Evolutionary conservation across 331 rosid genomes (phyloP).

Genomic region (Dryas integrifolia): DNA sequence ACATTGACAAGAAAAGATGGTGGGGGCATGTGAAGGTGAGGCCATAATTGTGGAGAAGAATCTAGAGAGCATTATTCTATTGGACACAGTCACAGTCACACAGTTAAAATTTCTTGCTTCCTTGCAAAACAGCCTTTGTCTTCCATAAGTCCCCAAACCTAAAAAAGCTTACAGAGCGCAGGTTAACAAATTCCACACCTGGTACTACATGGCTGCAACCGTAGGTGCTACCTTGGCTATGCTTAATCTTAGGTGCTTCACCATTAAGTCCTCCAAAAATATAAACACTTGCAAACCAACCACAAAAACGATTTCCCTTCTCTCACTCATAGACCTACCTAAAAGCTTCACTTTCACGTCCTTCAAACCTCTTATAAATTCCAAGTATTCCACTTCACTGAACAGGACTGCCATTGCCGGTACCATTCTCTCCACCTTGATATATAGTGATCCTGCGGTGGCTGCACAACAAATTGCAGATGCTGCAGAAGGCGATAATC

Average conservation of each 20-base stretch:
- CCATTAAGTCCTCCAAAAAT: not conserved
- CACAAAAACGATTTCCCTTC: not conserved
- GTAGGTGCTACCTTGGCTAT: not conserved
- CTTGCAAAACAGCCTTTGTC: no score
- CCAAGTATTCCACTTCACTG: not conserved
- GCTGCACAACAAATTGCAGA: not conserved
- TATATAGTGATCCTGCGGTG: not conserved
- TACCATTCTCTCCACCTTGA: not conserved
- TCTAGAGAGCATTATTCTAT: not conserved
- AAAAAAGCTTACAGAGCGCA: not conserved
- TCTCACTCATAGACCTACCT: not conserved
- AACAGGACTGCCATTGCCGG: not conserved
- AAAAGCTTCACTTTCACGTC: not conserved
- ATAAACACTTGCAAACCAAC: not conserved
- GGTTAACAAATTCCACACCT: no score
- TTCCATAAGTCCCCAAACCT: not conserved
- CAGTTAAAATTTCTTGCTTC: no score
- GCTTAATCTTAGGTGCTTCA: not conserved
- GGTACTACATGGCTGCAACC: not conserved
- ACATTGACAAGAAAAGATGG: not conserved
- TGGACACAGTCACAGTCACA: not conserved
- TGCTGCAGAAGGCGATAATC: conserved; percentile 6
- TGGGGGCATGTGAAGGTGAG: no score
- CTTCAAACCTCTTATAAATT: not conserved
- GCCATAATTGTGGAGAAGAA: not conserved